Percentiles rank a stretch among this genome's conserved stretches.
Evolutionary conservation across 164 flowering plant species (phyloP).

Genomic region (Cinnamomum micranthum): DNA sequence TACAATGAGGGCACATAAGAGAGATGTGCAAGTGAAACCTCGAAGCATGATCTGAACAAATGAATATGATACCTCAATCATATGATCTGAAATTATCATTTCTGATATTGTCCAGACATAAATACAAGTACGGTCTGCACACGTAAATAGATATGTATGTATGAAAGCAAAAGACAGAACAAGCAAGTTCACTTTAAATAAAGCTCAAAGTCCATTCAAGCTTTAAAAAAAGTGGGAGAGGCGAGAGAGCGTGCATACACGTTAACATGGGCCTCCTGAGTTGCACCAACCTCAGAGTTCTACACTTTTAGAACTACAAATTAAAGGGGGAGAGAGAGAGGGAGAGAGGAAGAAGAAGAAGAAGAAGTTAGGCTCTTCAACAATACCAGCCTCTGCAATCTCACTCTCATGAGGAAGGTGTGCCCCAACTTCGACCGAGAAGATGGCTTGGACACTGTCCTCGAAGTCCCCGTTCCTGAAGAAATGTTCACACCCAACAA

Average conservation of each 20-base stretch:
- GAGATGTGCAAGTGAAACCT: too few relatives aligned
- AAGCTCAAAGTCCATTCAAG: not conserved
- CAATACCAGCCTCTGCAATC: not conserved
- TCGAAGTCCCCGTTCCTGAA: constrained; percentile 90
- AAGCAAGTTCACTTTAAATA: not conserved
- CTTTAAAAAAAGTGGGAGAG: not conserved
- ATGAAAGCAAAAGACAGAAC: not conserved
- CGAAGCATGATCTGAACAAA: too few relatives aligned
- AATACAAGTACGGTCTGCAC: too few relatives aligned
- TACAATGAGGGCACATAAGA: too few relatives aligned
- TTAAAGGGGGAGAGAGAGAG: not conserved
- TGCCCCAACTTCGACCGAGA: constrained; percentile 81
- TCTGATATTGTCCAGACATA: too few relatives aligned
- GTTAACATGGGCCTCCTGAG: constrained; percentile 18
- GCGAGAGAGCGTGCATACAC: constrained; percentile 32
- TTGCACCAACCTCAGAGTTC: constrained; percentile 16
- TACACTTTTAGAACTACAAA: constrained; percentile 1
- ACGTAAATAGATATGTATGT: not conserved
- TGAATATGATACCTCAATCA: too few relatives aligned
- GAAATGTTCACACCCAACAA: constrained; percentile 47
- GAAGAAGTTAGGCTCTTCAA: too few relatives aligned
- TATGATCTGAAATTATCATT: too few relatives aligned
- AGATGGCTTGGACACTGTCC: constrained; percentile 84
- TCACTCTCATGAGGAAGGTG: constrained; percentile 62
- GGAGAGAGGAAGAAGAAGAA: too few relatives aligned